phyloP scores from a whole-genome alignment of 176 grass and related monocot genomes.

The Thinopyrum elongatum region DNA sequence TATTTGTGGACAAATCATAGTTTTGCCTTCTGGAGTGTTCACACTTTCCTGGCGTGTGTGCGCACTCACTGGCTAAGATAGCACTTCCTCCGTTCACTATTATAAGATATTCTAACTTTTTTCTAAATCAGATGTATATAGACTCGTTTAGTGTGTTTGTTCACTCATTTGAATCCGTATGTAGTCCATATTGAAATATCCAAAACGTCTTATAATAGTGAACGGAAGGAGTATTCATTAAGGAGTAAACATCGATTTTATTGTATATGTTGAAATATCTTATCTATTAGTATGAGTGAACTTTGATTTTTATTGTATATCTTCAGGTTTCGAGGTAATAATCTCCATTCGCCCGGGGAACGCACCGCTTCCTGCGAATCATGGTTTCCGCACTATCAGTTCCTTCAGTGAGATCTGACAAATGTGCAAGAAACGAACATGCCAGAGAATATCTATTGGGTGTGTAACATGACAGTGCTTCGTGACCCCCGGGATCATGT shows the following conservation, averaged over 20 bases:
- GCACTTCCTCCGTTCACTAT: no score
- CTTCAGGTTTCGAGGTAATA: slow-evolving; percentile 55
- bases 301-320: background rate
- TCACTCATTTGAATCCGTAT: no score
- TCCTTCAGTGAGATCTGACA: slow-evolving; percentile 56
- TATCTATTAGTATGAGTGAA: background rate
- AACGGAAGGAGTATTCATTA: no score
- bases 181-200: no score
- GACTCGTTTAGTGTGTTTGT: no score
- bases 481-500: background rate
- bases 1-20: background rate
- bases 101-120: no score
- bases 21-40: background rate
- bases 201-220: no score
- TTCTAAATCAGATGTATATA: no score
- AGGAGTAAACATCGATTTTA: no score
- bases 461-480: background rate
- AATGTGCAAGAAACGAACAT: background rate
- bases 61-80: background rate
- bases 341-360: slow-evolving; percentile 67
- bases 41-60: background rate
- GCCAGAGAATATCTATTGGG: background rate
- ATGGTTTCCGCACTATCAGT: slow-evolving; percentile 52
- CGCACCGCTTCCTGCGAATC: slow-evolving; percentile 53
- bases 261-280: background rate